Evolutionary conservation across 2,329 filamentous ascomycete species (phyloP), one percentile per base, ranked within the genome.

Genomic region (Drechslerella stenobrocha): DNA sequence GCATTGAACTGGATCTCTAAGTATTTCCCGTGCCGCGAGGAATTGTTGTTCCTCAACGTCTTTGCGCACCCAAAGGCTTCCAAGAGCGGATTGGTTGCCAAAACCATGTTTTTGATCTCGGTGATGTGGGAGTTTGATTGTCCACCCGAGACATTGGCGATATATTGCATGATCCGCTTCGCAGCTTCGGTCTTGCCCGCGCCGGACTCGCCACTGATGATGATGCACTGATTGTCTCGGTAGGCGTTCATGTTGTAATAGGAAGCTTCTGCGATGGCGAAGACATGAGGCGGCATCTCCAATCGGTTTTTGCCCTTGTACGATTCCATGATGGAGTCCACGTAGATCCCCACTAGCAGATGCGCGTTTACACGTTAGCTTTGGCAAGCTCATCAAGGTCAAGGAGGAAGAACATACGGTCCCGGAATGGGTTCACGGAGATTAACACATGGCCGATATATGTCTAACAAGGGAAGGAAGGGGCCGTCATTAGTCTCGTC

Each of bases 101-200:
- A 80, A 75, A 98, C 98, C 77, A 95, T 91, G 80, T 98, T 92
- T 78, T 98, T 95, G 0, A 93, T 98, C 80, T 96, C 89, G 77
- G 91, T 97, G 86, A 97, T 97, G 70, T 86, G 76, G 60, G 89
- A 87, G 70, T 89, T 88, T 78, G 89, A 92, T 52, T 82, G 82
- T 2, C 55, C 64, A 58, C 71, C 87, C 78, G 96, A 93, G 83
- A 93, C 86, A 45, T 93, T 98, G 70, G 93, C 93, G 78, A 98
- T 98, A 80, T 98, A 98, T 74, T 93, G 86, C 93, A 98, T 98
- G 76, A 98, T 97, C 79, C 98, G 97, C 80, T 98, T 98, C 73
- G 93, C 93, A 78, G 92, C 97, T 76, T 98, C 93, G 2, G 93
- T 98, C 80, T 98, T 98, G 75, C 93, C 93, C 70, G 93, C 93